Conservation (phyloP, 345 rosid species). For the Lenwebbia sp. region DNA sequence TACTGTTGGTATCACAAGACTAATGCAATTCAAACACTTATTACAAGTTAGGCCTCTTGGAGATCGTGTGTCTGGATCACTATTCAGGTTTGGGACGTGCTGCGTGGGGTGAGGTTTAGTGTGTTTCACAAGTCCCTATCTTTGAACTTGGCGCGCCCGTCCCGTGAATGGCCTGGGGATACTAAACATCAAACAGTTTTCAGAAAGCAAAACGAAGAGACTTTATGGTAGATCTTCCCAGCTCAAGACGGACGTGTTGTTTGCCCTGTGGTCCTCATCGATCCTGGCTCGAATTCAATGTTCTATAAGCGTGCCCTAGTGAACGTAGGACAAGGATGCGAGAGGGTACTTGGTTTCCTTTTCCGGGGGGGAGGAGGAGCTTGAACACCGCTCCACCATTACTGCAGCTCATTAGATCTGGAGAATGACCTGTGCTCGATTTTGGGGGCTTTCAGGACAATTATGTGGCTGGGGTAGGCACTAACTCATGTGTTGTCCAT, state of each 20-base stretch:
- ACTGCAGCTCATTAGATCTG: neutral
- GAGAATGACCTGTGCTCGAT: neutral
- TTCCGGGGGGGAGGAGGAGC: neutral
- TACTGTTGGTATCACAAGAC: neutral
- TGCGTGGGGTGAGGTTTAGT: neutral
- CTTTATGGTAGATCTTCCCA: neutral
- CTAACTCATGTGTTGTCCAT: neutral
- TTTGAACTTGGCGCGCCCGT: neutral
- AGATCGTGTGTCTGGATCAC: neutral
- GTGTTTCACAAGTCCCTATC: neutral
- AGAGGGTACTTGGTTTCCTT: neutral
- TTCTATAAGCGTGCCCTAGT: neutral
- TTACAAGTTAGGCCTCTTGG: neutral
- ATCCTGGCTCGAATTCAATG: neutral
- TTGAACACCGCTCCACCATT: neutral
- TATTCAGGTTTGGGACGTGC: neutral
- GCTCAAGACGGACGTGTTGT: neutral
- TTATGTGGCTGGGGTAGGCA: neutral
- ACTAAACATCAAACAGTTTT: neutral
- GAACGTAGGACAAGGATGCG: neutral
- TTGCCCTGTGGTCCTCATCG: neutral
- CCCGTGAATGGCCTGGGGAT: neutral
- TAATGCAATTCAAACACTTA: neutral
- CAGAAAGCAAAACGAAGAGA: neutral
- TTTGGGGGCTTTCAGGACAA: neutral